These are phyloP conservation scores for Pugionium cornutum DNA, from an alignment of 345 rosid genomes.

Conservation along the genomic window DNA sequence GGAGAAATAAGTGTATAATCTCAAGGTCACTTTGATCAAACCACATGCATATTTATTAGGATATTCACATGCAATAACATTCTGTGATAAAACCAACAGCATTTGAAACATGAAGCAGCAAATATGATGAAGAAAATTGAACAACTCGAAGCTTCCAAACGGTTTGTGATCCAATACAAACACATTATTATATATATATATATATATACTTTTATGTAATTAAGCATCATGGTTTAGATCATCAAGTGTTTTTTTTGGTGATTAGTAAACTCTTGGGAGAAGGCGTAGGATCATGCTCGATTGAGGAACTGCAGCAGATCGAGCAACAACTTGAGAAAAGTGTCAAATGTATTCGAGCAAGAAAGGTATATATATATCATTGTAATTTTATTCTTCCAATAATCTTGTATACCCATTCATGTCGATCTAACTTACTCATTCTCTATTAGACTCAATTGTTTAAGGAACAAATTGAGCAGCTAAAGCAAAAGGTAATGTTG, in stretches of 20 bases:
- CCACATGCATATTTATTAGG: neutral
- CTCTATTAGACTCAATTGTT: constrained; percentile 59
- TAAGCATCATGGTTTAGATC: neutral
- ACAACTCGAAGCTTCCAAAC: constrained; percentile 68
- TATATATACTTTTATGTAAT: neutral
- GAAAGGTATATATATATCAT: constrained; percentile 49
- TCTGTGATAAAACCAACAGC: constrained; percentile 48
- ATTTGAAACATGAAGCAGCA: constrained; percentile 70
- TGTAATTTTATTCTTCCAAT: neutral
- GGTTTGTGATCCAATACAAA: constrained; percentile 42
- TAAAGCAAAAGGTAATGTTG: constrained; percentile 63
- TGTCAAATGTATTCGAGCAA: constrained; percentile 53
- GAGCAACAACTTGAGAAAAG: constrained; percentile 65
- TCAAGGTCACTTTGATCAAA: neutral
- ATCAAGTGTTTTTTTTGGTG: neutral
- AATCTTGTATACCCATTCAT: neutral
- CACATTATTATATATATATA: constrained; percentile 7
- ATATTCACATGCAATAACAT: constrained; percentile 38
- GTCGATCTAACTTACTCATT: constrained; percentile 12
- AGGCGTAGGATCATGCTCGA: constrained; percentile 49
- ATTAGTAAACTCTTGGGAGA: constrained; percentile 64
- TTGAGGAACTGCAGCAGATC: constrained; percentile 60
- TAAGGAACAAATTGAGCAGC: constrained; percentile 65
- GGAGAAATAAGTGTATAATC: neutral
- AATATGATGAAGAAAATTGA: constrained; percentile 77